Evolutionary conservation across 306 rosid species (phyloP), one percentile per base, ranked within the genome.

Genomic region (Quercus engelmannii): DNA sequence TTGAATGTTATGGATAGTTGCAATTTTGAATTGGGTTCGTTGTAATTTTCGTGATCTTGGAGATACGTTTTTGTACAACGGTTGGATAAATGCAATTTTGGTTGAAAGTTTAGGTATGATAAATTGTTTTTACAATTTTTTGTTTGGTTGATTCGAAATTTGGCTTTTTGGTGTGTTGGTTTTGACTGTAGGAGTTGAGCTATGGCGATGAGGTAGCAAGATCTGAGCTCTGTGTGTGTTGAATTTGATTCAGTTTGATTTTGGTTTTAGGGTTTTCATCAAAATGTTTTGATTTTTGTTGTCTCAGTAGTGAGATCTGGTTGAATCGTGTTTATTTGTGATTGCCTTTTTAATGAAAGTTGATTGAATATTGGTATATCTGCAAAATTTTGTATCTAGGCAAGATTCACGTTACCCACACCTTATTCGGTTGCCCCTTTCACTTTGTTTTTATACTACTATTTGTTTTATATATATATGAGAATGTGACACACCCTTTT

Each of bases 301-400:
- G 63, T 30, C 14, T n/a, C 2, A 8, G 28, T 59, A 76, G 56
- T 80, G 62, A 87, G 94, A 89, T 92, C 91, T 87, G 84, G 75
- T 25, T 19, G 73, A 61, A 67, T 46, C 57, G 30, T 74, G 1
- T 70, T n/a, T n/a, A 12, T 65, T n/a, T 75, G 52, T 61, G 19
- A 55, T 70, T 69, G 65, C 21, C 26, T 71, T 46, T 13, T 71
- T 28, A 68, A 21, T 81, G 41, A 58, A 75, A 18, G 70, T 71
- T 38, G 21, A 72, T 35, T 3, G 26, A 38, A 35, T 76, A 67
- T 0, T 33, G 70, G 4, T 30, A 7, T 30, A 6, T 0, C 17
- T 64, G 20, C 17, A 7, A 63, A 63, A 5, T 28, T 28, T 63
- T 63, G n/a, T 1, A 28, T 63, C 69, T 26, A 33, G 6, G 4